Base-by-base conservation (phyloP, 805 yeast genomes). In the Pichia pseudocactophila region DNA sequence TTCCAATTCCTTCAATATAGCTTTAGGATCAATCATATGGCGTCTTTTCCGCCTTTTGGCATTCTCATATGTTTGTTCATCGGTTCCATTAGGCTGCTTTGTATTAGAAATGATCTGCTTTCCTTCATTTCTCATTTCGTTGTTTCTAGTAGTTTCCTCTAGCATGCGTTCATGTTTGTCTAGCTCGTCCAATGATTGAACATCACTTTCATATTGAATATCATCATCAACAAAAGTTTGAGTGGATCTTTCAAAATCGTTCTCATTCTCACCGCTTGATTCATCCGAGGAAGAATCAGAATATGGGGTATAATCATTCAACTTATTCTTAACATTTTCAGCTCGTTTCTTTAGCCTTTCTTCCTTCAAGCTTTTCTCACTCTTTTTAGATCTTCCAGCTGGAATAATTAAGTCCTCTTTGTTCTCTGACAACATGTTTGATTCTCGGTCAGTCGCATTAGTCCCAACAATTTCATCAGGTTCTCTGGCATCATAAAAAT, bases 201-300 rank as follows among this genome's bases (percentile, higher is more conserved):
- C 4, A 1, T 27, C 42, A 8, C 35, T 32, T 6, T 42, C 45
- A 41, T 18, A 41, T 16, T 34, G 40, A 6, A 41, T 20, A 2
- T 28, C 16, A 30, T 41, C 39, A 31, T 41, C 36, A 15, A 16
- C 18, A 28, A 28, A 28, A 28, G 6, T 5, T 28, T 28, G 31
- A 4, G 31, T 28, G 13, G 15, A 12, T 28, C 31, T 28, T 7
- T 28, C 6, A 10, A 7, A 5, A 7, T 12, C 31, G 6, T 11
- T 6, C 6, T 28, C 13, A 28, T 7, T 10, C 6, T 7, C 31
- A 8, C 8, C 25, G 8, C 25, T 22, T 22, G 25, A 22, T 28
- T 28, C 31, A 12, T 28, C 31, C 15, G 15, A 12, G 6, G 31
- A 28, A 28, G 15, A 12, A 7, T 28, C 31, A 28, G 31, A 28